Conservation (phyloP, 352 stramenopile species). For the Phytophthora constricta region DNA sequence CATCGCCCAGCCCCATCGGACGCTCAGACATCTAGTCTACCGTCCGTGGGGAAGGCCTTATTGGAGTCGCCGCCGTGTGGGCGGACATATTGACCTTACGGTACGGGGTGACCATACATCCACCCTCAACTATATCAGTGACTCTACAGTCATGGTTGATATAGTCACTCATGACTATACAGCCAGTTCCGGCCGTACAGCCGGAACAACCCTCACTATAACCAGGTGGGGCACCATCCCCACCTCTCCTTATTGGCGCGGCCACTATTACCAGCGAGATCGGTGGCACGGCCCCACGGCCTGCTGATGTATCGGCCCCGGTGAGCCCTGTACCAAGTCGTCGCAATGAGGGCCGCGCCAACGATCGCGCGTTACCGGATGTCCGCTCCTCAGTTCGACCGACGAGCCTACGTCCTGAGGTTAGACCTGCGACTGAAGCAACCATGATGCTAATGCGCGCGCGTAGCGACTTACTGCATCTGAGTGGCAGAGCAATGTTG, state of each 20-base stretch:
- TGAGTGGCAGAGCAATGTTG: not conserved
- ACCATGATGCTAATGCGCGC: not conserved
- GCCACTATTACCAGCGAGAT: not conserved
- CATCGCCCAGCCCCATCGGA: not conserved
- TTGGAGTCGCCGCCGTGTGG: not conserved
- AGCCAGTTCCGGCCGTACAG: slow-evolving; percentile 4
- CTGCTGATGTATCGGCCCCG: not conserved
- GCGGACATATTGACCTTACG: not conserved
- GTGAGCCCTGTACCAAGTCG: slow-evolving; percentile 1
- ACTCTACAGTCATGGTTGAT: slow-evolving; percentile 2
- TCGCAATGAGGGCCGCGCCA: not conserved
- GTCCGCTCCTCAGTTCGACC: no score
- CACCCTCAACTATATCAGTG: not conserved
- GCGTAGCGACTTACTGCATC: not conserved
- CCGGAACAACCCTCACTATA: no score
- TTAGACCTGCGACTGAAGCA: not conserved
- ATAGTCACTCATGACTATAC: slow-evolving; percentile 4
- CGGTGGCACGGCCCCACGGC: not conserved
- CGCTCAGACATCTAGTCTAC: no score
- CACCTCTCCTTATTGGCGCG: not conserved
- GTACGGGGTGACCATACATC: not conserved
- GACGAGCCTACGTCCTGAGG: not conserved
- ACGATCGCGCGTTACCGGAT: not conserved
- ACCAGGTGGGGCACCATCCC: no score
- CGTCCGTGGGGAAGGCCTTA: not conserved